Evolutionary conservation across 768 basidiomycete species (phyloP).

Genomic region (Termitomyces sp.): DNA sequence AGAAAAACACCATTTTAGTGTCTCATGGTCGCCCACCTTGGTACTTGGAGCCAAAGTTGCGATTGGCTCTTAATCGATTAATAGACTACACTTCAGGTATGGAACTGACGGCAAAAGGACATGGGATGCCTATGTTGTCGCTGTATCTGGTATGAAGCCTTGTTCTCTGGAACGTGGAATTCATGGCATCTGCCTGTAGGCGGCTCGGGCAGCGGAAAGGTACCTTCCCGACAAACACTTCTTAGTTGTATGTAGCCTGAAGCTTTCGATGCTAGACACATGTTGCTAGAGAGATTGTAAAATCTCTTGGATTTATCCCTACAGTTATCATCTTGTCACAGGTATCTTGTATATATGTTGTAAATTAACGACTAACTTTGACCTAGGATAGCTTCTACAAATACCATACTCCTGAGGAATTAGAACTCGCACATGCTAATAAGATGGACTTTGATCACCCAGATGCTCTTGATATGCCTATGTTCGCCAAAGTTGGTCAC

Average conservation of each 20-base stretch:
- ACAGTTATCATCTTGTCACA: slow-evolving; percentile 90
- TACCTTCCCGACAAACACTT: slow-evolving; percentile 21
- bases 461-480: slow-evolving; percentile 84
- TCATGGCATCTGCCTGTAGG: slow-evolving; percentile 33
- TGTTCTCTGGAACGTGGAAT: neutral
- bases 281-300: slow-evolving; percentile 79
- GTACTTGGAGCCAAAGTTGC: slow-evolving; percentile 28
- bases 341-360: slow-evolving; percentile 26
- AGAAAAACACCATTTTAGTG: slow-evolving; percentile 74
- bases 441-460: slow-evolving; percentile 88
- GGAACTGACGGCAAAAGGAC: slow-evolving; percentile 65
- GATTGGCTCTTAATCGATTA: slow-evolving; percentile 8
- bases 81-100: slow-evolving; percentile 49
- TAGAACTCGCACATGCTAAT: slow-evolving; percentile 77
- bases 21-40: slow-evolving; percentile 86
- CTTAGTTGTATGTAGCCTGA: neutral
- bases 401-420: slow-evolving; percentile 69
- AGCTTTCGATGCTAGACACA: slow-evolving; percentile 51
- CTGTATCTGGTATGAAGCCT: slow-evolving; percentile 61
- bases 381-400: slow-evolving; percentile 94
- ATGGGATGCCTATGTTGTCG: slow-evolving; percentile 78
- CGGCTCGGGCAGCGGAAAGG: slow-evolving; percentile 87
- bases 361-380: neutral
- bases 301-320: slow-evolving; percentile 76
- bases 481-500: slow-evolving; percentile 67